A percentile compares a stretch with the other conserved stretches of the same genome.
Evolutionary conservation across 352 stramenopile genomes (phyloP).

Genomic region (Phytophthora fragariae): DNA sequence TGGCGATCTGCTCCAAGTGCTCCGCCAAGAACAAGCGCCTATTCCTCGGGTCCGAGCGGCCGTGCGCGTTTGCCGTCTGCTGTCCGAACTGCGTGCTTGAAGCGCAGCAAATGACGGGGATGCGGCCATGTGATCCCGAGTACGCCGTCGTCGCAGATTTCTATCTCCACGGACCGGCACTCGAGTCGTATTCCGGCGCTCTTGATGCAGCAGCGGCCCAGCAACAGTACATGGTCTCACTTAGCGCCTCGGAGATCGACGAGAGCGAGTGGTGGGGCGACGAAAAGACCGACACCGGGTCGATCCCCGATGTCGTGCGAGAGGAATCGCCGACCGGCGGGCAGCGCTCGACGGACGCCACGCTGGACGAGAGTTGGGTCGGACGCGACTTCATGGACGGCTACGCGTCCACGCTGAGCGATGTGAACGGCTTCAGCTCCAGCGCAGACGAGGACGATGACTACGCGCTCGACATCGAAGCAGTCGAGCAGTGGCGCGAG

Average conservation of each 20-base stretch:
- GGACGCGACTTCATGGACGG: conserved; percentile 32
- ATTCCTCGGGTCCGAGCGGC: conserved; percentile 32
- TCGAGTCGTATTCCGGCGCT: conserved; percentile 26
- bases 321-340: conserved; percentile 10
- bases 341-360: conserved; percentile 15
- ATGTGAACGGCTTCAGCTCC: conserved; percentile 35
- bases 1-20: conserved; percentile 42
- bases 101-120: conserved; percentile 39
- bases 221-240: conserved; percentile 17
- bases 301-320: conserved; percentile 14
- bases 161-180: conserved; percentile 27
- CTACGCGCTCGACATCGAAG: conserved; percentile 16
- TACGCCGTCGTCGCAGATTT: conserved; percentile 37
- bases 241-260: conserved; percentile 27
- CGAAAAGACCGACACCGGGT: conserved; percentile 18
- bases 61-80: conserved; percentile 24
- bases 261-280: conserved; percentile 35
- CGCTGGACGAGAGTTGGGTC: conserved; percentile 35
- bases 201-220: conserved; percentile 21
- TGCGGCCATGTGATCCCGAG: conserved; percentile 25
- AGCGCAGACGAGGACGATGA: conserved; percentile 38
- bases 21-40: conserved; percentile 36
- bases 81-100: conserved; percentile 49
- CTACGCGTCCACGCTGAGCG: conserved; percentile 30
- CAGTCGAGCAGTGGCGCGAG: conserved; percentile 28